A percentile compares a stretch with the other conserved stretches of the same genome.
phyloP scores from a whole-genome alignment of 345 rosid genomes.

The Acer negundo region DNA sequence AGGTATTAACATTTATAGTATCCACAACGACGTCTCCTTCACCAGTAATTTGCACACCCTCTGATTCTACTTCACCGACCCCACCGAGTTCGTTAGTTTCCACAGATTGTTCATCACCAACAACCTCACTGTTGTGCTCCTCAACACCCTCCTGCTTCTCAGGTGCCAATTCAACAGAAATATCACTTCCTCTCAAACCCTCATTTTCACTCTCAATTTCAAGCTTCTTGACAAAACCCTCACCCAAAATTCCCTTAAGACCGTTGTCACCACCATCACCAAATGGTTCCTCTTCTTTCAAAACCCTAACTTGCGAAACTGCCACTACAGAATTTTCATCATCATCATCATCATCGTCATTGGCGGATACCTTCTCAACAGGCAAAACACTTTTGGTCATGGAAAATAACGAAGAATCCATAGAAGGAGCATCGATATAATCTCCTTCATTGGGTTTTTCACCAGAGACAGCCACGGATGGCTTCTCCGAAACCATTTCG shows the following conservation, averaged over 20 bases:
- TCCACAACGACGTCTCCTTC: conserved; percentile 41
- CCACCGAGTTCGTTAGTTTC: conserved; percentile 15
- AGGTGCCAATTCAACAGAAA: conserved; percentile 9
- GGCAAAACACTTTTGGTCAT: conserved; percentile 30
- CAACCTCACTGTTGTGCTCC: conserved; percentile 24
- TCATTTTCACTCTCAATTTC: conserved; percentile 24
- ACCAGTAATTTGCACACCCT: conserved; percentile 33
- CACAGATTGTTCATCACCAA: conserved; percentile 13
- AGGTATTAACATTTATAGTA: conserved; percentile 28
- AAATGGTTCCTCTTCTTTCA: conserved; percentile 24
- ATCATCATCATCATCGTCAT: conserved; percentile 6
- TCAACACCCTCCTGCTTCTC: conserved; percentile 28
- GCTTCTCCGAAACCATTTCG: conserved; percentile 34
- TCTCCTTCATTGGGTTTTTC: conserved; percentile 16
- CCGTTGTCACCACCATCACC: conserved; percentile 28
- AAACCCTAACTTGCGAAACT: conserved; percentile 19
- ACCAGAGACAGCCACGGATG: conserved; percentile 24
- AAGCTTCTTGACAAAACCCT: conserved; percentile 23
- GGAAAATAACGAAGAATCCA: conserved; percentile 26
- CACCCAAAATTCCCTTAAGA: conserved; percentile 20
- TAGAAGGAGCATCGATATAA: conserved; percentile 19
- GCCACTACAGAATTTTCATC: conserved; percentile 28
- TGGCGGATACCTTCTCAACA: conserved; percentile 15
- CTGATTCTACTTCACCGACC: conserved; percentile 28
- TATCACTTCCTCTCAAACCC: conserved; percentile 16